A percentile compares a stretch with the other conserved stretches of the same genome.
phyloP scores from a whole-genome alignment of 2,329 filamentous ascomycete species.

The Alternaria longipes region DNA sequence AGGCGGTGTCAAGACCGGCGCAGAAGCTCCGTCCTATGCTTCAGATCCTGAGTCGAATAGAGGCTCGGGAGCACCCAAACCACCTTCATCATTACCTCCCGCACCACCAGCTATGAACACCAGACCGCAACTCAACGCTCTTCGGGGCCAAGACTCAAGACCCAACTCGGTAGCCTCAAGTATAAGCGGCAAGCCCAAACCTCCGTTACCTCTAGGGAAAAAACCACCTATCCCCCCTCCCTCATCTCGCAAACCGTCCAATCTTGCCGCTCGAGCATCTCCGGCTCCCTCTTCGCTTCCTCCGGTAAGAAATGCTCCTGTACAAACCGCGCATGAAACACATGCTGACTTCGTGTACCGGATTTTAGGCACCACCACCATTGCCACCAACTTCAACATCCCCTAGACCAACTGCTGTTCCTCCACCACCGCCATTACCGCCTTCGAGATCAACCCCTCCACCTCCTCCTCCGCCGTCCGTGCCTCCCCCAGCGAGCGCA shows the following conservation, averaged over 20 bases:
- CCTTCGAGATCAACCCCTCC: conserved; percentile 33
- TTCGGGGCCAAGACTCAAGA: conserved; percentile 61
- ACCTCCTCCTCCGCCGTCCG: conserved; percentile 34
- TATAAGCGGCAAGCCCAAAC: conserved; percentile 68
- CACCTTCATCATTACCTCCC: conserved; percentile 58
- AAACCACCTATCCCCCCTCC: conserved; percentile 71
- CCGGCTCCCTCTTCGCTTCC: conserved; percentile 55
- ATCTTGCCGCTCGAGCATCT: conserved; percentile 55
- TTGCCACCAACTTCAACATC: conserved; percentile 46
- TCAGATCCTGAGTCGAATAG: conserved; percentile 77
- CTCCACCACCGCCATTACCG: conserved; percentile 21
- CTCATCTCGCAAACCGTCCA: conserved; percentile 65
- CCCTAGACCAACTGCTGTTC: conserved; percentile 27
- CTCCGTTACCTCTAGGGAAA: conserved; percentile 81
- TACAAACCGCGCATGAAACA: not conserved
- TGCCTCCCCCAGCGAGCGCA: conserved; percentile 56
- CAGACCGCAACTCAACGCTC: conserved; percentile 70
- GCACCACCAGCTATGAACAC: conserved; percentile 60
- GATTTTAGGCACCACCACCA: conserved; percentile 41
- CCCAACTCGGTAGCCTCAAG: conserved; percentile 69
- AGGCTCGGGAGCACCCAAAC: conserved; percentile 60
- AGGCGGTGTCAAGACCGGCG: conserved; percentile 67
- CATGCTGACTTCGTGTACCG: not conserved
- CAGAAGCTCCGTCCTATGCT: conserved; percentile 75
- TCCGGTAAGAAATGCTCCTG: conserved; percentile 34